phyloP scores from a whole-genome alignment of 305 asterid genomes.

The Fraxinus dipetala region DNA sequence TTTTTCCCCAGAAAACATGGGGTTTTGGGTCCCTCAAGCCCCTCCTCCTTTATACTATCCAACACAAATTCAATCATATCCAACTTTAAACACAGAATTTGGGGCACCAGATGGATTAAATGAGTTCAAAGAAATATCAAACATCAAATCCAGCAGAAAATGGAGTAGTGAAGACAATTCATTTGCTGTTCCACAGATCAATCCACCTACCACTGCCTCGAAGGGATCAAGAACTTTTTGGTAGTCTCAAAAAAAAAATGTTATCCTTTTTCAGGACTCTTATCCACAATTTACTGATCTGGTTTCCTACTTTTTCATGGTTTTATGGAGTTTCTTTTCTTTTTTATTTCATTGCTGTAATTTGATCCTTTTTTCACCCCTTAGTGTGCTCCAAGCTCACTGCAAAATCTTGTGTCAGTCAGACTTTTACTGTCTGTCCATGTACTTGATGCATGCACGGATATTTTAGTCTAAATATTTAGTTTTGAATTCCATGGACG shows the following conservation, averaged over 20 bases:
- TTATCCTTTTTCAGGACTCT: neutral
- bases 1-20: conserved; percentile 40
- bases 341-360: conserved; percentile 9
- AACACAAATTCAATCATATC: conserved; percentile 35
- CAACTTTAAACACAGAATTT: conserved; percentile 33
- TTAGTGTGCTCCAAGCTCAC: conserved; percentile 10
- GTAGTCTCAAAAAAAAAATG: conserved; percentile 19
- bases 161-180: conserved; percentile 53
- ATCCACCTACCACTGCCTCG: conserved; percentile 35
- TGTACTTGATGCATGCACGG: conserved; percentile 15
- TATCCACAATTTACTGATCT: neutral
- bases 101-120: conserved; percentile 42
- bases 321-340: neutral
- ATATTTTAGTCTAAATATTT: conserved; percentile 31
- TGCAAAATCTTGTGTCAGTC: neutral
- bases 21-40: conserved; percentile 70
- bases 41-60: conserved; percentile 28
- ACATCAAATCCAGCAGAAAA: conserved; percentile 39
- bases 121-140: conserved; percentile 35
- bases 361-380: neutral
- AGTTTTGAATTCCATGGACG: conserved; percentile 19
- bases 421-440: conserved; percentile 1
- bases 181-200: conserved; percentile 71
- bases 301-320: conserved; percentile 1
- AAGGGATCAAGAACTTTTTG: conserved; percentile 50